Conservation (phyloP, 2,329 filamentous ascomycete genomes). For the Cercospora sp. region DNA sequence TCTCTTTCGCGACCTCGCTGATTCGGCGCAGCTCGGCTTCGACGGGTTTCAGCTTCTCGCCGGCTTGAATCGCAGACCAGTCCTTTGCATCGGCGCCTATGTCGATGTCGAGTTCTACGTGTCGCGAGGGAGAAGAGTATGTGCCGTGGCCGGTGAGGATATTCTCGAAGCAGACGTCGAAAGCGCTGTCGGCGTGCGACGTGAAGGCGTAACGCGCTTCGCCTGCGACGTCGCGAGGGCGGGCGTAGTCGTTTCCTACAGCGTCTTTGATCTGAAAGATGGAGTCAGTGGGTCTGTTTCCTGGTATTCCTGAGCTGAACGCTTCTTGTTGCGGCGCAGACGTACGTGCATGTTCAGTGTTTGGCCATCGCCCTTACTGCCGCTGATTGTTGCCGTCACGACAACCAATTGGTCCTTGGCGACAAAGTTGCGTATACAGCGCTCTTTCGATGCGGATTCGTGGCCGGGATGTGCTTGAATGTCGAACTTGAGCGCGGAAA, state of each 20-base stretch:
- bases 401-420: conserved; percentile 89
- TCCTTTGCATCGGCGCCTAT: conserved; percentile 97
- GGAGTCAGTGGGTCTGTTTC: not conserved
- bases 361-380: conserved; percentile 88
- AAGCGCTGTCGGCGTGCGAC: conserved; percentile 83
- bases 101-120: conserved; percentile 90
- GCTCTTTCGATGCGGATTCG: conserved; percentile 66
- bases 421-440: conserved; percentile 97
- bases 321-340: conserved; percentile 28
- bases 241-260: conserved; percentile 92
- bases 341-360: conserved; percentile 88
- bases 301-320: not conserved
- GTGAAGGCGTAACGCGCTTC: conserved; percentile 94
- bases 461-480: conserved; percentile 67
- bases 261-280: conserved; percentile 82
- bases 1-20: conserved; percentile 84
- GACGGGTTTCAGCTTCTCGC: conserved; percentile 95
- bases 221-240: conserved; percentile 85
- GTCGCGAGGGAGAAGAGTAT: conserved; percentile 58
- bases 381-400: conserved; percentile 84
- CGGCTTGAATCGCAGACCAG: conserved; percentile 93
- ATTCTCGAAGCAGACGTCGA: conserved; percentile 97
- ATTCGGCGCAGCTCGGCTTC: conserved; percentile 92
- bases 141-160: conserved; percentile 56
- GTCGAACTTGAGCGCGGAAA: conserved; percentile 86